Conservation (phyloP, 257 asterid genomes). For the Solanum rostratum region DNA sequence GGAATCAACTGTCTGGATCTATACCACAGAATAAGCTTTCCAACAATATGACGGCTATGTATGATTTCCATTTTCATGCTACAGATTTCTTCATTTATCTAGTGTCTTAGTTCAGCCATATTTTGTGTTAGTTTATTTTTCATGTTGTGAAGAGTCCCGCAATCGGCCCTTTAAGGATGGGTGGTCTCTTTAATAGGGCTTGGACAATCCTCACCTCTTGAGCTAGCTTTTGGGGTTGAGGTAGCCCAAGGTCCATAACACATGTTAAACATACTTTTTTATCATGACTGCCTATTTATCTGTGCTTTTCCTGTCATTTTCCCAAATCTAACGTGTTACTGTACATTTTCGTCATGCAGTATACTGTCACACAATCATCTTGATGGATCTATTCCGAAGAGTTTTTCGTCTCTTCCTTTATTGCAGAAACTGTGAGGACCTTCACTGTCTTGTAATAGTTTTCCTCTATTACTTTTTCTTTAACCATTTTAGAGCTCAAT, state of each 20-base stretch:
- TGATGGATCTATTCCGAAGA: conserved; percentile 63
- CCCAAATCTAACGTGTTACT: not conserved
- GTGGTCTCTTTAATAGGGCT: too few relatives aligned
- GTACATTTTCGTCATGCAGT: conserved; percentile 24
- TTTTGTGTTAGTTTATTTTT: not conserved
- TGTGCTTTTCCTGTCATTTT: not conserved
- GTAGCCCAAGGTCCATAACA: not conserved
- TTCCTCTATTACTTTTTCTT: not conserved
- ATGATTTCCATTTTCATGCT: conserved; percentile 15
- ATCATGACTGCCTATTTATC: not conserved
- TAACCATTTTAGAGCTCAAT: not conserved
- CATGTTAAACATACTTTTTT: not conserved
- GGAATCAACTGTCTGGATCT: conserved; percentile 29
- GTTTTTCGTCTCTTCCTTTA: conserved; percentile 63
- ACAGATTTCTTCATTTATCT: not conserved
- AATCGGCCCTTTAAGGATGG: not conserved
- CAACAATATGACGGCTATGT: conserved; percentile 66
- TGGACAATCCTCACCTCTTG: too few relatives aligned
- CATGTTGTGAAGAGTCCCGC: not conserved
- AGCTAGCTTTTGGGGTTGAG: not conserved
- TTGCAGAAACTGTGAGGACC: conserved; percentile 73
- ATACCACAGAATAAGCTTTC: conserved; percentile 58
- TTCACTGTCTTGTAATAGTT: not conserved
- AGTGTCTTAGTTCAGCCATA: not conserved
- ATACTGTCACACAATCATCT: conserved; percentile 68